phyloP scores from a whole-genome alignment of 495 filamentous ascomycete species.

The Niebla homalea region DNA sequence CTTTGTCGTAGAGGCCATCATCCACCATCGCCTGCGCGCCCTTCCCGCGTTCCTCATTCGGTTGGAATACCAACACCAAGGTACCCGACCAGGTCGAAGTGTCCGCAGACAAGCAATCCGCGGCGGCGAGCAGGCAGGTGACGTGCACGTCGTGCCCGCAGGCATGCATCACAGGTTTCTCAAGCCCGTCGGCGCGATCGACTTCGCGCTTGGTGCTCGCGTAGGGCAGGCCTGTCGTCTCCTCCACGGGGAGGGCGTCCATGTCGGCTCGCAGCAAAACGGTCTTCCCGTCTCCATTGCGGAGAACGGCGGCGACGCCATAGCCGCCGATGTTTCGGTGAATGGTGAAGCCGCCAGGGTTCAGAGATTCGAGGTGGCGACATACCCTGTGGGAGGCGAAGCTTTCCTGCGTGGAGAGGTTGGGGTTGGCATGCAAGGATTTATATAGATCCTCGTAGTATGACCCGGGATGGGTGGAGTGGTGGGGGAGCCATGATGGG shows the following conservation, averaged over 20 bases:
- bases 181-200: slow-evolving; percentile 25
- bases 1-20: slow-evolving; percentile 34
- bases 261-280: slow-evolving; percentile 42
- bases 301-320: slow-evolving; percentile 32
- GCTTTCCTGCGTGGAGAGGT: slow-evolving; percentile 41
- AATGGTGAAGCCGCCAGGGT: slow-evolving; percentile 24
- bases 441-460: slow-evolving; percentile 42
- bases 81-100: slow-evolving; percentile 34
- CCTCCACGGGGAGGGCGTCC: slow-evolving; percentile 40
- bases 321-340: slow-evolving; percentile 31
- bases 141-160: slow-evolving; percentile 48
- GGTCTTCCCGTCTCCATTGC: slow-evolving; percentile 35
- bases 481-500: neutral
- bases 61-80: slow-evolving; percentile 41
- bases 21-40: slow-evolving; percentile 43
- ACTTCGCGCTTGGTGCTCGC: slow-evolving; percentile 30
- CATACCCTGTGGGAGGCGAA: slow-evolving; percentile 32
- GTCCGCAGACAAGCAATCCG: slow-evolving; percentile 25
- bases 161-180: slow-evolving; percentile 42
- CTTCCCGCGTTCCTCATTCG: slow-evolving; percentile 36
- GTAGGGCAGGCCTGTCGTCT: slow-evolving; percentile 37
- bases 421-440: slow-evolving; percentile 41
- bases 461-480: neutral
- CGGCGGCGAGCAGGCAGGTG: slow-evolving; percentile 37
- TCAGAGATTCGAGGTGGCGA: slow-evolving; percentile 16